Conservation (phyloP, 805 yeast species). For the Saturnispora kantuleensis region DNA sequence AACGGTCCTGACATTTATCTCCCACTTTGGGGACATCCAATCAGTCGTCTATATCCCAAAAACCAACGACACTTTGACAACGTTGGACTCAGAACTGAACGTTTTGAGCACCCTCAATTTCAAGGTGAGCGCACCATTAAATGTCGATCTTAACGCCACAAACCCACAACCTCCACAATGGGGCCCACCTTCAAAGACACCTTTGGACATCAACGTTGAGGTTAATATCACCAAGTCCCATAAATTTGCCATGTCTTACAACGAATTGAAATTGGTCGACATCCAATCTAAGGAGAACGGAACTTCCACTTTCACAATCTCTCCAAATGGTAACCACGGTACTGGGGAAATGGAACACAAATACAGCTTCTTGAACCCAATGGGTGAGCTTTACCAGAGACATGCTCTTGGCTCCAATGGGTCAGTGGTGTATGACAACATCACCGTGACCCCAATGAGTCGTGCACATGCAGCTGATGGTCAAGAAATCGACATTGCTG, state of each 20-base stretch:
- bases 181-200: background rate
- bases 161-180: conserved; percentile 15
- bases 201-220: conserved; percentile 17
- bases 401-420: conserved; percentile 26
- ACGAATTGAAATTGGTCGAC: conserved; percentile 20
- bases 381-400: conserved; percentile 20
- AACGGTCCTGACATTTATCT: conserved; percentile 31
- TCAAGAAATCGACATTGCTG: background rate
- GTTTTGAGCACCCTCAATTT: conserved; percentile 16
- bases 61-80: conserved; percentile 19
- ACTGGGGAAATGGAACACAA: conserved; percentile 30
- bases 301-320: conserved; percentile 32
- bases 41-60: conserved; percentile 18
- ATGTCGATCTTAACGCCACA: conserved; percentile 20
- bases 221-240: conserved; percentile 15
- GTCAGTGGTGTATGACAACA: conserved; percentile 22
- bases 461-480: background rate
- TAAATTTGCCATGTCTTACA: conserved; percentile 10
- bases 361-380: conserved; percentile 21
- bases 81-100: conserved; percentile 17
- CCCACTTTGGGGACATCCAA: conserved; percentile 33
- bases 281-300: conserved; percentile 33
- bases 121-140: conserved; percentile 25
- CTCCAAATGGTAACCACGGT: conserved; percentile 40
- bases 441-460: conserved; percentile 2